Percentiles rank a stretch among this genome's conserved stretches.
phyloP scores from a whole-genome alignment of 352 stramenopile species.

The Globisporangium echinulatum region DNA sequence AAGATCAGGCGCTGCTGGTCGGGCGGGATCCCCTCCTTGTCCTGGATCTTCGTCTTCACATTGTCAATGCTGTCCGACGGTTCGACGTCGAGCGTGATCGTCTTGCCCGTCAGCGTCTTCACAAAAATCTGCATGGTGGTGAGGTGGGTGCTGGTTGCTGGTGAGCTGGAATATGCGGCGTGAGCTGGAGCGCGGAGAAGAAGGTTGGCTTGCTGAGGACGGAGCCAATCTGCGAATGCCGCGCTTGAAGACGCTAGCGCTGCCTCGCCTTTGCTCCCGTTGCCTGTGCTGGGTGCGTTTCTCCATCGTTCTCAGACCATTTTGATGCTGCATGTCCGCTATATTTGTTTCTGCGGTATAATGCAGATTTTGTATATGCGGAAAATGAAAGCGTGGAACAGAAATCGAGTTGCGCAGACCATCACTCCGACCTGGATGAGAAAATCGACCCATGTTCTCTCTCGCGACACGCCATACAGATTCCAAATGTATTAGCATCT shows the following conservation, averaged over 20 bases:
- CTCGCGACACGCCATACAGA: slow-evolving; percentile 11
- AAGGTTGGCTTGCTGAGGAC: neutral
- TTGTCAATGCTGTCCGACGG: slow-evolving; percentile 97
- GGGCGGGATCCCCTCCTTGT: slow-evolving; percentile 99
- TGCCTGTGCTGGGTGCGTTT: no score
- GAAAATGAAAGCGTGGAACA: neutral
- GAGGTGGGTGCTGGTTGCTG: no score
- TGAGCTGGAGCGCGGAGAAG: no score
- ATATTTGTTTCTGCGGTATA: neutral
- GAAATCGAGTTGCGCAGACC: neutral
- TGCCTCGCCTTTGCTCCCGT: neutral
- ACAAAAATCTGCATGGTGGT: slow-evolving; percentile 94
- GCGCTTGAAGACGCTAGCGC: neutral
- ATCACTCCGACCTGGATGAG: slow-evolving; percentile 7
- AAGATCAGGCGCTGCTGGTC: slow-evolving; percentile 99
- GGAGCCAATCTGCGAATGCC: slow-evolving; percentile 15
- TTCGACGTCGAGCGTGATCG: slow-evolving; percentile 96
- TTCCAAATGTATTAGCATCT: neutral
- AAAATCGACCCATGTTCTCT: slow-evolving; percentile 2
- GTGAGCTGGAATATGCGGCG: no score
- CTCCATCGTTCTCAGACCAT: neutral
- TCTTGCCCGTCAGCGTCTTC: slow-evolving; percentile 97
- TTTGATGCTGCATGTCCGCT: neutral
- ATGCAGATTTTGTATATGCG: neutral
- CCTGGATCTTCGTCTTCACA: slow-evolving; percentile 99